Conservation (phyloP, 345 rosid genomes). For the Brassica carinata region DNA sequence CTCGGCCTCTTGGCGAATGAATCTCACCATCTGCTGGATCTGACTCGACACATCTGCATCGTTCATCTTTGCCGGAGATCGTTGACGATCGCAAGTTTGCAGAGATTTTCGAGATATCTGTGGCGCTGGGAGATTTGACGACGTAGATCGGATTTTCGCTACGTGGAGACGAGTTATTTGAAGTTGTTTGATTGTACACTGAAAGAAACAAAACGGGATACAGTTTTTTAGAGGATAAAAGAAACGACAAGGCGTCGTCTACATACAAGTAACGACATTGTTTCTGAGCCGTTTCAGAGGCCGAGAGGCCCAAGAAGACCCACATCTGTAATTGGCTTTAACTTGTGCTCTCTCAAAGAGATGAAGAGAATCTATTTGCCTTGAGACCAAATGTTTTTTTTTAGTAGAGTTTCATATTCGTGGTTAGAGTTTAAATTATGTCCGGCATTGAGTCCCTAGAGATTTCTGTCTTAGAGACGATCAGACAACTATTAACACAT, state of each 20-base stretch:
- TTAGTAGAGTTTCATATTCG: not conserved
- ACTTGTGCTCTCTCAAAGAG: constrained; percentile 6
- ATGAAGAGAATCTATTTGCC: not conserved
- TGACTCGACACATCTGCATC: constrained; percentile 96
- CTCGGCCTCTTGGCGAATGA: constrained; percentile 98
- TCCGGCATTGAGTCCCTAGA: not conserved
- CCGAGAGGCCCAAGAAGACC: not conserved
- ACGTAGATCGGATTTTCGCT: constrained; percentile 31
- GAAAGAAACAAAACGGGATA: constrained; percentile 3
- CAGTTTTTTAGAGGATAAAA: not conserved
- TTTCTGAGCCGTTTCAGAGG: constrained; percentile 9
- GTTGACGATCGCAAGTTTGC: constrained; percentile 17
- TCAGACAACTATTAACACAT: not conserved
- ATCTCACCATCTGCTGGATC: constrained; percentile 99
- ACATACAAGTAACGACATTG: not conserved
- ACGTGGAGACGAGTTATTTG: constrained; percentile 40
- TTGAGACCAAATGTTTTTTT: not conserved
- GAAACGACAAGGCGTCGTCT: constrained; percentile 33
- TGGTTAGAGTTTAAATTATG: not conserved
- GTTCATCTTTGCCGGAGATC: constrained; percentile 63
- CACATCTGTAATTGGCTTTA: not conserved
- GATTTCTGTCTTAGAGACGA: not conserved
- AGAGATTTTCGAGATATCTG: constrained; percentile 30
- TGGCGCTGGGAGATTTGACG: constrained; percentile 35
- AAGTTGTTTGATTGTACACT: constrained; percentile 19